Base-by-base conservation (phyloP, 441 rosid genomes). In the Eruca vesicaria region DNA sequence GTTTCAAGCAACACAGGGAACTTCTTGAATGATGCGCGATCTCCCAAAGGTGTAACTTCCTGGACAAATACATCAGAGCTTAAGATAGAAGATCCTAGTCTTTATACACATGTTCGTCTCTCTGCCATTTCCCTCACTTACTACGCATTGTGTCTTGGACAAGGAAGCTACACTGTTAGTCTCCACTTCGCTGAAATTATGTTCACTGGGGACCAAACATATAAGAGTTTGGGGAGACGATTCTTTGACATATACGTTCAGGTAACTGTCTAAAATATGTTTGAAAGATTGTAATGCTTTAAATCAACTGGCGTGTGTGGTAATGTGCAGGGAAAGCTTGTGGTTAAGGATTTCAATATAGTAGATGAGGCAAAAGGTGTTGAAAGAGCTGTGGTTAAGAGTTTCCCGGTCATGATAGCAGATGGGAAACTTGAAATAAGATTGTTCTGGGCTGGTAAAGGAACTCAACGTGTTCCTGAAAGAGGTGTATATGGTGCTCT, bases 161-260 rank as follows among this genome's bases (percentile, higher is more conserved):
- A 72, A 23, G 96, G 89, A 60, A 83, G 16, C 63, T 87, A 90
- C 80, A 84, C 82, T 0, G 83, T 87, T 55, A 79, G 38, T 26
- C 96, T 88, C 73, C 89, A 90, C 67, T 90, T 90, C 61, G 87
- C 89, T 15, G 96, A 90, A 78, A 87, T 81, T 19, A 50, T 71
- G 81, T 84, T 87, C 77, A 65, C 60, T 1, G 58, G 59, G 35
- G 74, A 77, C 31, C 66, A 75, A 11, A 76, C 63, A 2, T 84
- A 8, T 59, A 11, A 0, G n/a, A 87, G 81, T 76, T 73, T 86
- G 18, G 93, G 91, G 31, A 84, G 89, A 79, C 79, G 89, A n/a
- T 35, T 81, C 58, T 90, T 90, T 60, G 83, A 90, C 83, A 77
- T 87, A 53, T 85, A 86, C 59, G 50, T 90, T 76, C 93, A 87